phyloP scores from a whole-genome alignment of 345 rosid species.

The Lenwebbia sp. region DNA sequence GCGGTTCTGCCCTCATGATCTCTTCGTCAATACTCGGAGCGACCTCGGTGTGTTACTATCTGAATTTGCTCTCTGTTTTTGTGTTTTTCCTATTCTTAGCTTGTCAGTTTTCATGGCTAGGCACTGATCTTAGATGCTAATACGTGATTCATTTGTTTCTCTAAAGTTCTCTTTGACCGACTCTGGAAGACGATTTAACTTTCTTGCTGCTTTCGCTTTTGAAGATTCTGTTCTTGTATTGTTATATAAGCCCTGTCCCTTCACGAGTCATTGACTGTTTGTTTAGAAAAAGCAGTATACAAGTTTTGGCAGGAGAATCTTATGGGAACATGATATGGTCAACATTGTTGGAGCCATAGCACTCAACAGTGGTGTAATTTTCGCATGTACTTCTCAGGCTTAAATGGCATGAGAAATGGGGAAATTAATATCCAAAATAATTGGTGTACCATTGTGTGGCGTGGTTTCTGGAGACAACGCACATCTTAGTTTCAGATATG shows the following conservation, averaged over 20 bases:
- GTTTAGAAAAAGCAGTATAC: not conserved
- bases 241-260: not conserved
- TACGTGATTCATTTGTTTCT: not conserved
- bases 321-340: not conserved
- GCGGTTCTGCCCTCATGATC: conserved; percentile 96
- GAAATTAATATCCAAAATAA: not conserved
- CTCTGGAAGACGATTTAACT: not conserved
- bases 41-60: conserved; percentile 67
- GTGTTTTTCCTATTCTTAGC: not conserved
- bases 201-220: not conserved
- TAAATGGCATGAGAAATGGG: not conserved
- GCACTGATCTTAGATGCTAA: not conserved
- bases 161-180: not conserved
- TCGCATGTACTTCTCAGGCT: not conserved
- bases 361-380: not conserved
- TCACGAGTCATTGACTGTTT: not conserved
- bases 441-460: not conserved
- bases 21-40: conserved; percentile 92
- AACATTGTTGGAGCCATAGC: not conserved
- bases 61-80: not conserved
- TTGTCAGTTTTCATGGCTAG: not conserved
- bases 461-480: not conserved
- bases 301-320: not conserved
- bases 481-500: not conserved
- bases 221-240: not conserved